phyloP scores from a whole-genome alignment of 2,329 filamentous ascomycete species.

The Aspergillus hiratsukae region DNA sequence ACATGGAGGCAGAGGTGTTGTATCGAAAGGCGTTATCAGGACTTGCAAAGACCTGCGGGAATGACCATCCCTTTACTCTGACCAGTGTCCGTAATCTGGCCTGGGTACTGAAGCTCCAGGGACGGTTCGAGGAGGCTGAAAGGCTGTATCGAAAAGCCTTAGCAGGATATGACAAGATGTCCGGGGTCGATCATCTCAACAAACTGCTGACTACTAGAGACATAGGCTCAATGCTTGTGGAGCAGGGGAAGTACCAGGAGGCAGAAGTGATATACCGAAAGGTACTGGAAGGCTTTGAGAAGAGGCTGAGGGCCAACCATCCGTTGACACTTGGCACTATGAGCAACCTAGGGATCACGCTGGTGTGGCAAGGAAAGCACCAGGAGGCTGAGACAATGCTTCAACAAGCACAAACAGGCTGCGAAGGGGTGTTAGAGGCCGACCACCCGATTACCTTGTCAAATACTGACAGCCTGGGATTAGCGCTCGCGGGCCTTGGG shows the following conservation, averaged over 20 bases:
- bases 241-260: constrained; percentile 3
- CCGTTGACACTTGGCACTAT: background rate
- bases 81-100: no score
- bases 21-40: no score
- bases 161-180: background rate
- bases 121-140: no score
- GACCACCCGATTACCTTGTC: constrained; percentile 14
- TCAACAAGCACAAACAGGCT: background rate
- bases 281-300: background rate
- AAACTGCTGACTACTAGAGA: no score
- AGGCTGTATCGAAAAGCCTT: no score
- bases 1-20: no score
- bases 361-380: background rate
- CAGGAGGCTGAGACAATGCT: background rate
- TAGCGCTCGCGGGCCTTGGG: constrained; percentile 7
- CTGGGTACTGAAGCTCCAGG: no score
- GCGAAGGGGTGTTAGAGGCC: background rate
- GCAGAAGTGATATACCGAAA: constrained; percentile 6
- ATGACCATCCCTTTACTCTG: no score
- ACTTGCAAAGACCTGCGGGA: no score
- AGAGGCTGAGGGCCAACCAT: background rate
- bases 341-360: background rate
- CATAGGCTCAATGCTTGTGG: background rate
- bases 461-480: constrained; percentile 15
- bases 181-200: no score